Percentiles rank a stretch among this genome's conserved stretches.
phyloP scores from a whole-genome alignment of 2,329 filamentous ascomycete species.

The Fusarium vanettenii region DNA sequence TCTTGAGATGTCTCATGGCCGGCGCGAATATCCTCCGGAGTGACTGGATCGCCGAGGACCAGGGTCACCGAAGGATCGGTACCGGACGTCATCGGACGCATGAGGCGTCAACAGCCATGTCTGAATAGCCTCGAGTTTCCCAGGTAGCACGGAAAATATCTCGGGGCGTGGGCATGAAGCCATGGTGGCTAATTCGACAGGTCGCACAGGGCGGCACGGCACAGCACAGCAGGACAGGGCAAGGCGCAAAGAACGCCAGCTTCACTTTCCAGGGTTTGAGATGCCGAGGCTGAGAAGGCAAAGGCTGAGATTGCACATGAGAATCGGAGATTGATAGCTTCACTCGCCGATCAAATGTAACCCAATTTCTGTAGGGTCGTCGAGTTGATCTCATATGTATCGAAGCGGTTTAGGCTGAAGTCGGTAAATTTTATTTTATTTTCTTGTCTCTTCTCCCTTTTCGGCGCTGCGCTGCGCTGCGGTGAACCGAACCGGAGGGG shows the following conservation, averaged over 20 bases:
- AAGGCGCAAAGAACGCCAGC: not conserved
- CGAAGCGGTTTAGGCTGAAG: constrained; percentile 9
- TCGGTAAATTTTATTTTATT: not conserved
- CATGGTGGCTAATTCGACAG: not conserved
- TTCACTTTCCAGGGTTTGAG: not conserved
- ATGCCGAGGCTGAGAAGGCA: constrained; percentile 6
- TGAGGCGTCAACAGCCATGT: constrained; percentile 17
- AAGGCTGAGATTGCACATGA: not conserved
- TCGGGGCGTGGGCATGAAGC: not conserved
- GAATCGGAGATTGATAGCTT: constrained; percentile 9
- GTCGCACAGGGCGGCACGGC: not conserved
- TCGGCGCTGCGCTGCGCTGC: not conserved
- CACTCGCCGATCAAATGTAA: constrained; percentile 33
- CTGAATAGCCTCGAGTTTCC: not conserved
- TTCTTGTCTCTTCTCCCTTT: constrained; percentile 18
- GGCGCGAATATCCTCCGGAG: constrained; percentile 11
- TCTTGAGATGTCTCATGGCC: constrained; percentile 29
- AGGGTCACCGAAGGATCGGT: constrained; percentile 26
- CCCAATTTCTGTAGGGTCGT: constrained; percentile 30
- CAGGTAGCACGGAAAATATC: not conserved
- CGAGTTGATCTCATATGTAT: constrained; percentile 12
- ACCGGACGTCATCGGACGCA: constrained; percentile 9
- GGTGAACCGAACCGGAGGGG: constrained; percentile 8
- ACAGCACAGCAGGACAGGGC: not conserved
- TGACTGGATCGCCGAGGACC: constrained; percentile 5